Evolutionary conservation across 2,329 filamentous ascomycete genomes (phyloP).

Genomic region (Xylaria digitata): DNA sequence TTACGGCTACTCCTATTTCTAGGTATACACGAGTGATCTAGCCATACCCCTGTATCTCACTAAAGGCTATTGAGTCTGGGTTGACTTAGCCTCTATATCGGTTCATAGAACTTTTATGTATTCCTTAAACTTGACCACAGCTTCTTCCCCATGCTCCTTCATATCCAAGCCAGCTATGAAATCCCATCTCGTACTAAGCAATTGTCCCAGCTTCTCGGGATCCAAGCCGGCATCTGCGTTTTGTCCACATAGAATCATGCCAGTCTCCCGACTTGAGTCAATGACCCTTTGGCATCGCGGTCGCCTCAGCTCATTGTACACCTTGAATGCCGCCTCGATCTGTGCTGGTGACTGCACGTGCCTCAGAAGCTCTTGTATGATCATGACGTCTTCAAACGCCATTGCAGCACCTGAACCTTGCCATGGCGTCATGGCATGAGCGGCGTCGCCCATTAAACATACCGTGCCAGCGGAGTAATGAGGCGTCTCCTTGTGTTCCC

Average conservation of each 20-base stretch:
- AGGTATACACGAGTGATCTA: too few species aligned
- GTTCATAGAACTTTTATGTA: background rate
- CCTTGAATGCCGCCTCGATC: constrained; percentile 21
- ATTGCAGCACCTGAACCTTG: constrained; percentile 33
- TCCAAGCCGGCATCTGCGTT: constrained; percentile 10
- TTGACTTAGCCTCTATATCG: too few species aligned
- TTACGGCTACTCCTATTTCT: too few species aligned
- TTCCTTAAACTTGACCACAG: constrained; percentile 2
- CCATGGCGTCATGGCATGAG: constrained; percentile 39
- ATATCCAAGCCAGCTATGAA: constrained; percentile 23
- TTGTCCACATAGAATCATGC: constrained; percentile 25
- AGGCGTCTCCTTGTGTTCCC: constrained; percentile 39
- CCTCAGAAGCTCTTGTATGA: constrained; percentile 23
- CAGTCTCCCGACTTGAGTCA: constrained; percentile 32
- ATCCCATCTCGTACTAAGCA: constrained; percentile 26
- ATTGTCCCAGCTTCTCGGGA: constrained; percentile 9
- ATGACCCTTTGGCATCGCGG: constrained; percentile 32
- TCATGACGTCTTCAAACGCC: constrained; percentile 40
- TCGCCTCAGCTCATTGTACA: constrained; percentile 25
- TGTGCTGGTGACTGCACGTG: background rate
- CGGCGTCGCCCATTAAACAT: constrained; percentile 39
- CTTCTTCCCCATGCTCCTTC: constrained; percentile 12
- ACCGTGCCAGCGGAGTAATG: constrained; percentile 28
- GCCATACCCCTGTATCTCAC: too few species aligned
- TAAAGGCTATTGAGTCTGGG: too few species aligned